phyloP scores from a whole-genome alignment of 352 stramenopile species.

The Peronospora farinosa region DNA sequence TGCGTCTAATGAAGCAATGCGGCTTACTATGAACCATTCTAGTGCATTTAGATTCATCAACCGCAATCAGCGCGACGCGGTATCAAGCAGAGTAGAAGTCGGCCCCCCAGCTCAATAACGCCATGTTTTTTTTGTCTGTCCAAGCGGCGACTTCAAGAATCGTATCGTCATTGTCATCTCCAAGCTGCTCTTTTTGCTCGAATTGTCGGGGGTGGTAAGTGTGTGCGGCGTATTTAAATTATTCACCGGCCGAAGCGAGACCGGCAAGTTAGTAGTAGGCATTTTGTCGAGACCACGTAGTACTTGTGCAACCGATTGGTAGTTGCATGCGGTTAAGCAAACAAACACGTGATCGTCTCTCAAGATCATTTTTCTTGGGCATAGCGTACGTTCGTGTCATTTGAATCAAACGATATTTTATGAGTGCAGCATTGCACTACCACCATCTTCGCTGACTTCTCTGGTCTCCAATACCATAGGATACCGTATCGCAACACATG shows the following conservation, averaged over 20 bases:
- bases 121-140: constrained; percentile 17
- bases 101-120: constrained; percentile 12
- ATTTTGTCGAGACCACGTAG: constrained; percentile 31
- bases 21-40: constrained; percentile 15
- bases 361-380: not conserved
- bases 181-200: constrained; percentile 14
- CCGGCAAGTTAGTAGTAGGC: constrained; percentile 37
- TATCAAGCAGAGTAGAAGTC: constrained; percentile 40
- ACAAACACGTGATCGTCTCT: not conserved
- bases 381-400: not conserved
- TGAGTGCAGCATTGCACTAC: not conserved
- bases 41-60: constrained; percentile 14
- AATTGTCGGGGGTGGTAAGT: constrained; percentile 15
- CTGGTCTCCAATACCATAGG: constrained; percentile 9
- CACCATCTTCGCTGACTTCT: not conserved
- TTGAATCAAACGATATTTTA: not conserved
- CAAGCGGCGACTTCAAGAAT: constrained; percentile 10
- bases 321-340: constrained; percentile 29
- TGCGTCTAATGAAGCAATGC: constrained; percentile 18
- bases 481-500: constrained; percentile 11
- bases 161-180: constrained; percentile 16
- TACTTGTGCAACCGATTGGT: constrained; percentile 29
- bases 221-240: constrained; percentile 45
- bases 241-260: constrained; percentile 28
- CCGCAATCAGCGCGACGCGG: constrained; percentile 12